Base-by-base conservation (phyloP, 805 yeast genomes). In the Naumovozyma baii region DNA sequence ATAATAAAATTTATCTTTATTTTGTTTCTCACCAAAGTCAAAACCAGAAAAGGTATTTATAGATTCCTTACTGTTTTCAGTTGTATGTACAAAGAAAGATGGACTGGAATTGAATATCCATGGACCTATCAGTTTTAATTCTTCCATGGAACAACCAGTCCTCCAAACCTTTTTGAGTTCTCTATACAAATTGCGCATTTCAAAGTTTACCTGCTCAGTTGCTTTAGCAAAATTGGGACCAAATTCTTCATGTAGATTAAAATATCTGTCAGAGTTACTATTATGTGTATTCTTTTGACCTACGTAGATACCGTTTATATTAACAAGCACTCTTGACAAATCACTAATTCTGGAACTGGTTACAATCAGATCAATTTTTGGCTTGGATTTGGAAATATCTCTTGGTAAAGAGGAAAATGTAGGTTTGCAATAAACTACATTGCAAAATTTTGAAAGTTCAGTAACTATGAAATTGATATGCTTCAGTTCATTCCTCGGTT, bases 391-490 rank as follows among this genome's bases (percentile, higher is more conserved):
- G 5, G 37, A 31, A 12, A 44, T 33, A 2, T 47, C 37, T 14
- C 39, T 41, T 10, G 31, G 37, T 14, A 38, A 19, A 9, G 39
- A 25, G 7, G 43, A 36, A 13, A 44, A 43, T 20, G 46, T 45
- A 5, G 52, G 48, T 25, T 39, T 44, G 12, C 49, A 46, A 19
- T 52, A 52, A 8, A 49, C 31, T 4, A 52, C 43, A n/a, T 42
- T 46, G 19, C 49, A 42, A 18, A 52, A 37, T 29, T 33, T 43
- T 25, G 39, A 40, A 13, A 52, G 35, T 34, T 44, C 45, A 17
- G 33, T 18, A 15, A 40, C 35, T 15, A 47, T 36, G 13, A 31
- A 20, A 14, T 33, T 35, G 48, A 45, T 3, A 37, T 14, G 16
- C 46, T 17, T 31, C 48, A 51, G 19, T 50, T 51, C 9, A 42